Conservation (phyloP, 805 yeast genomes). For the Metschnikowia gruessii region DNA sequence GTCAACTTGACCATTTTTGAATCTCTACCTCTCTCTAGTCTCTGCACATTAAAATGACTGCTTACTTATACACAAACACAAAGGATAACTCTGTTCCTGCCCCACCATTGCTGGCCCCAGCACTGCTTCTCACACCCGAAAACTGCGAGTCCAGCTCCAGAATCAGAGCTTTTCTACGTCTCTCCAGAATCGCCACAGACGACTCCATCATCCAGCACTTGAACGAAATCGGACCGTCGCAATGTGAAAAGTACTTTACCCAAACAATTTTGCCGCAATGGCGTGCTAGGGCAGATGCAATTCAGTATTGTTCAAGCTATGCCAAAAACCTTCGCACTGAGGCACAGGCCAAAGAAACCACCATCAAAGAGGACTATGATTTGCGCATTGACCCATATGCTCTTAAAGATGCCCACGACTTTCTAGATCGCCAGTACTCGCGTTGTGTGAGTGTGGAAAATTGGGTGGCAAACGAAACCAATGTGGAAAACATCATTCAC, state of each 20-base stretch:
- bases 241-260: slow-evolving; percentile 31
- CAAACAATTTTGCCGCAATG: slow-evolving; percentile 35
- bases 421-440: slow-evolving; percentile 23
- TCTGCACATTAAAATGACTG: not conserved
- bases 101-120: slow-evolving; percentile 6
- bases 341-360: slow-evolving; percentile 3
- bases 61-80: not conserved
- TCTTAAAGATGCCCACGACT: slow-evolving; percentile 22
- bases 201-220: slow-evolving; percentile 39
- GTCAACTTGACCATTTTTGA: no score
- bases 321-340: slow-evolving; percentile 24
- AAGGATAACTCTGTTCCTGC: not conserved
- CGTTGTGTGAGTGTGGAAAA: slow-evolving; percentile 30
- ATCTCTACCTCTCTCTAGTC: no score
- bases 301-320: slow-evolving; percentile 32
- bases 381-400: slow-evolving; percentile 42
- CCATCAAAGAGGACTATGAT: slow-evolving; percentile 21
- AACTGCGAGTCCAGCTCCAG: slow-evolving; percentile 35
- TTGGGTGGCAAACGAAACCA: slow-evolving; percentile 37
- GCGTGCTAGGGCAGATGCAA: slow-evolving; percentile 30
- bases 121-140: slow-evolving; percentile 25
- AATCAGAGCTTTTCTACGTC: slow-evolving; percentile 36
- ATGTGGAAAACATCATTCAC: slow-evolving; percentile 33
- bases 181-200: slow-evolving; percentile 41
- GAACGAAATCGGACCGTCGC: slow-evolving; percentile 25